Conservation (phyloP, 2,329 filamentous ascomycete species). For the Aspergillus latus region DNA sequence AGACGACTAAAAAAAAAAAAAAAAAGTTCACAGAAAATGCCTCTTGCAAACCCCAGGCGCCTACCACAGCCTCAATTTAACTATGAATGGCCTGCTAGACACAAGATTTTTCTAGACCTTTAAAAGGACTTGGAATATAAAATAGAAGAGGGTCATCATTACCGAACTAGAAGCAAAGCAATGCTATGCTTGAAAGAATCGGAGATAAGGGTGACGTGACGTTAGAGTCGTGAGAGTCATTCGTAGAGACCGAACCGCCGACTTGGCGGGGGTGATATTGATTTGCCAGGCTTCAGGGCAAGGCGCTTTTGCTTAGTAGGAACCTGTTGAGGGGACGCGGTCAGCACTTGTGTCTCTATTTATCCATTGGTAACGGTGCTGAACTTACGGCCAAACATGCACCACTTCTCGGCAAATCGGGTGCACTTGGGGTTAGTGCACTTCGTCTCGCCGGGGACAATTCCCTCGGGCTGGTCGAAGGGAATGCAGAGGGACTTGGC, state of each 20-base stretch:
- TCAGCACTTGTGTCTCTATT: conserved; percentile 5
- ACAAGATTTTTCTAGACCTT: neutral
- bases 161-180: neutral
- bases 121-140: neutral
- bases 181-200: neutral
- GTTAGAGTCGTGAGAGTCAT: conserved; percentile 17
- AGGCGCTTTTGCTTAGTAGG: conserved; percentile 26
- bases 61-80: neutral
- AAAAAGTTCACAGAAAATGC: neutral
- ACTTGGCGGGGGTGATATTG: neutral
- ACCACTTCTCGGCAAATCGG: conserved; percentile 76
- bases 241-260: conserved; percentile 6
- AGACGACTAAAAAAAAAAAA: neutral
- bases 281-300: neutral
- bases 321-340: conserved; percentile 20
- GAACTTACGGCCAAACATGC: conserved; percentile 78
- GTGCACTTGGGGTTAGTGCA: conserved; percentile 88
- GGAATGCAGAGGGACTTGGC: conserved; percentile 76
- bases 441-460: conserved; percentile 79
- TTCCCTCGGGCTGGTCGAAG: conserved; percentile 80
- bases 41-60: neutral
- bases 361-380: neutral
- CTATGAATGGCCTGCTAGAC: neutral
- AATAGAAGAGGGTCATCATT: neutral
- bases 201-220: conserved; percentile 5